Evolutionary conservation across 305 asterid species (phyloP).

Genomic region (Andrographis paniculata): DNA sequence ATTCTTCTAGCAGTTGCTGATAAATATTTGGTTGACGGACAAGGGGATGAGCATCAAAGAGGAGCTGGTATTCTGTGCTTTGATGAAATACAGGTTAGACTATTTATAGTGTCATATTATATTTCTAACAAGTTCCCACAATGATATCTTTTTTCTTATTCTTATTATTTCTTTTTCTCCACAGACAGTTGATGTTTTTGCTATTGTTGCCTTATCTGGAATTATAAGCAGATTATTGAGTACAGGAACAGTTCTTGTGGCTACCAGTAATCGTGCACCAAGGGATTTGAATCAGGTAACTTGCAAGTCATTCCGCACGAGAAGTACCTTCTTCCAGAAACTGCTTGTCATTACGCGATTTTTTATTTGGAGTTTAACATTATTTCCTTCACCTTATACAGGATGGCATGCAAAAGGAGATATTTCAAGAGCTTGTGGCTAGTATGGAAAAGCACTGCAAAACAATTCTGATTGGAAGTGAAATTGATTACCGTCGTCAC

Average conservation of each 20-base stretch:
- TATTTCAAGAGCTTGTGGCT: conserved; percentile 58
- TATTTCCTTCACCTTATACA: conserved; percentile 20
- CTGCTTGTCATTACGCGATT: neutral
- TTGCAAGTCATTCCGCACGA: no score
- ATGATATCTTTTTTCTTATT: no score
- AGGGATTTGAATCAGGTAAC: conserved; percentile 80
- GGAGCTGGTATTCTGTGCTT: conserved; percentile 94
- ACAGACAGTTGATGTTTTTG: conserved; percentile 98
- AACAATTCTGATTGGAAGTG: conserved; percentile 72
- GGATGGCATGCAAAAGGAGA: conserved; percentile 99
- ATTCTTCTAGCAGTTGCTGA: conserved; percentile 97
- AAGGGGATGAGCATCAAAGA: conserved; percentile 37
- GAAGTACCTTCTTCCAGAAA: no score
- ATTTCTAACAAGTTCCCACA: no score
- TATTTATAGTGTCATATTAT: neutral
- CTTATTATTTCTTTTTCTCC: conserved; percentile 20
- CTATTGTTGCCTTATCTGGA: conserved; percentile 96
- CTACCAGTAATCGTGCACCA: conserved; percentile 98
- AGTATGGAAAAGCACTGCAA: conserved; percentile 73
- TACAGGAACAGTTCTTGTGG: conserved; percentile 93
- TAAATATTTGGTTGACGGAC: conserved; percentile 69
- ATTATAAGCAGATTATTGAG: conserved; percentile 82
- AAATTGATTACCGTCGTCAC: conserved; percentile 87
- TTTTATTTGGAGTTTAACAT: neutral
- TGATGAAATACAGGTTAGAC: conserved; percentile 85